phyloP scores from a whole-genome alignment of 371 early-diverging fungal genomes.

The Syncephalastrum monosporum region DNA sequence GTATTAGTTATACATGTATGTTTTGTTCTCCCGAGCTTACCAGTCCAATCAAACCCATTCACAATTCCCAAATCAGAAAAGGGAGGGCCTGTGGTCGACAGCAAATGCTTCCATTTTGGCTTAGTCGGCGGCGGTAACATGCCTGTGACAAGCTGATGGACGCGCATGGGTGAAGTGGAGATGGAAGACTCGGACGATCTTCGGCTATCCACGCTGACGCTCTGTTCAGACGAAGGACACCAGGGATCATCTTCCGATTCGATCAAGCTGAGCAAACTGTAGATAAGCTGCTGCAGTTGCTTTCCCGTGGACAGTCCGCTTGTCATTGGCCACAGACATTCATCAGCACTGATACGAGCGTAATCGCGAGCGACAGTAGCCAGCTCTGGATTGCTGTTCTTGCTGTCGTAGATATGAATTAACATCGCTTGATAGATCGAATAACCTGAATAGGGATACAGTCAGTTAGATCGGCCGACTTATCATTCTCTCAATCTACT shows the following conservation, averaged over 20 bases:
- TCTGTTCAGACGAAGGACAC: too few relatives aligned
- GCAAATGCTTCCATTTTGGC: not conserved
- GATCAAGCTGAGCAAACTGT: not conserved
- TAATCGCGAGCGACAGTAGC: not conserved
- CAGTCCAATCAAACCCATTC: not conserved
- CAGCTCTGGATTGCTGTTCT: not conserved
- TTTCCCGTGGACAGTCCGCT: not conserved
- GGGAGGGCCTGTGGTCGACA: conserved; percentile 3
- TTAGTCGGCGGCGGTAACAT: too few relatives aligned
- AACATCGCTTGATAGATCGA: conserved; percentile 3
- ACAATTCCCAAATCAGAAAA: not conserved
- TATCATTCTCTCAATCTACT: not conserved
- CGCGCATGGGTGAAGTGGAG: too few relatives aligned
- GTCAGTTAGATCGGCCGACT: not conserved
- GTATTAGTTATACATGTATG: not conserved
- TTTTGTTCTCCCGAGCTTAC: not conserved
- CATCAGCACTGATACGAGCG: not conserved
- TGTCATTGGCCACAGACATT: conserved; percentile 2
- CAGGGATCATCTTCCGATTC: not conserved
- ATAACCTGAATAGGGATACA: conserved; percentile 1
- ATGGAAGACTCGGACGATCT: too few relatives aligned
- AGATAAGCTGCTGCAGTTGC: not conserved
- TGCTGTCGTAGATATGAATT: conserved; percentile 6
- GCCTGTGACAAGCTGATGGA: too few relatives aligned
- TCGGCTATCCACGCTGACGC: not conserved